A percentile compares a stretch with the other conserved stretches of the same genome.
Evolutionary conservation across 805 yeast species (phyloP).

Genomic region (Ogataea ganodermae): DNA sequence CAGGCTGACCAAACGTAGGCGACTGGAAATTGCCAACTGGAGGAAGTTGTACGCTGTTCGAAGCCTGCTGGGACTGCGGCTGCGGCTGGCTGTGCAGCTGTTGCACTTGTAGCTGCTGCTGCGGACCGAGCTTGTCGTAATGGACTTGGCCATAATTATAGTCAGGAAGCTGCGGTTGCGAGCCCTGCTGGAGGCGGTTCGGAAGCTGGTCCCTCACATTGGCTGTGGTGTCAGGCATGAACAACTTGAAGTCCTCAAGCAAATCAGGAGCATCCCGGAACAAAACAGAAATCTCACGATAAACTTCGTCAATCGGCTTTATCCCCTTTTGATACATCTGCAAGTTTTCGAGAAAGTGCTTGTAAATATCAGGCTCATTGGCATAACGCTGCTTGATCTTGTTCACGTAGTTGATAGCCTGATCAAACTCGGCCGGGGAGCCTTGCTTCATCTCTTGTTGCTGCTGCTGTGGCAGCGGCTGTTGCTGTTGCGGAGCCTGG

Average conservation of each 20-base stretch:
- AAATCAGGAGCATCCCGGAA: constrained; percentile 94
- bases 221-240: constrained; percentile 76
- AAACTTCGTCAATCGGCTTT: constrained; percentile 92
- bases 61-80: constrained; percentile 27
- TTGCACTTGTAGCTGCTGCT: constrained; percentile 10
- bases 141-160: constrained; percentile 23
- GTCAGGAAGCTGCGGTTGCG: constrained; percentile 22
- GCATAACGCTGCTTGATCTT: constrained; percentile 93
- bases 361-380: constrained; percentile 92
- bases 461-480: constrained; percentile 23
- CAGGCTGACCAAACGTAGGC: constrained; percentile 41
- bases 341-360: constrained; percentile 88
- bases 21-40: constrained; percentile 90
- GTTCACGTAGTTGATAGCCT: constrained; percentile 94
- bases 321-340: constrained; percentile 97
- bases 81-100: constrained; percentile 21
- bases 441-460: constrained; percentile 37
- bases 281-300: constrained; percentile 84
- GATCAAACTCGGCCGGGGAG: constrained; percentile 91
- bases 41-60: constrained; percentile 58
- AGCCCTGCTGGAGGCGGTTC: constrained; percentile 17
- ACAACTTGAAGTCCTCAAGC: constrained; percentile 91
- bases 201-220: constrained; percentile 33
- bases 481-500: constrained; percentile 16
- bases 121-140: constrained; percentile 17